Evolutionary conservation across 345 rosid genomes (phyloP), one percentile per base, ranked within the genome.

Genomic region (Turnera subulata): DNA sequence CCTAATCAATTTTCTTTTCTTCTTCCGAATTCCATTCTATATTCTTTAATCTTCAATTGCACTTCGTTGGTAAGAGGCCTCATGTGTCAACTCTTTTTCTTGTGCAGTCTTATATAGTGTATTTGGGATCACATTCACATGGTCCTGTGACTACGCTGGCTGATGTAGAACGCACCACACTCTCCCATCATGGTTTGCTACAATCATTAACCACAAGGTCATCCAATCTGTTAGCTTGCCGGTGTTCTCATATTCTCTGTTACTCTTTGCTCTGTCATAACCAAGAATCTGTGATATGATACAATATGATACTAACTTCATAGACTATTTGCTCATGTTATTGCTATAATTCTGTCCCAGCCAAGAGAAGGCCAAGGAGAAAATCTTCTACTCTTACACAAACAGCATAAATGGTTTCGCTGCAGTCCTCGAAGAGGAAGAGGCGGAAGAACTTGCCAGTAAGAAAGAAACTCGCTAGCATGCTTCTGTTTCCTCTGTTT

Each of bases 371-470:
- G 62, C 67, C 0, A 33, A 29, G 37, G 58, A 56, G 16, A 51
- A 50, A 49, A 68, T 68, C 7, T 48, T 68, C 1, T 68, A 68
- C 63, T 55, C 73, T 0, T 68, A 62, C 56, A 60, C 73, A 8
- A 49, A 50, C 45, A 16, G 6, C 50, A 68, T 68, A 42, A 68
- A 68, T 62, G 73, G 73, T 19, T 68, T 68, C 8, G 63, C 73
- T 1, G 67, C 73, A 0, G 18, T 68, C 15, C 73, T 68, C 4
- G 73, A 62, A 55, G 73, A 68, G 14, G 67, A 62, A 6, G 59
- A 55, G 16, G 73, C 63, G 22, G 32, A 23, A n/a, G 21, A 50
- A 15, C 61, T 68, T 44, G 26, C 53, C 24, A 38, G 73, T 68
- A 50, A 17, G 56, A 24, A 15, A 3, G n/a, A 9, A 14, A 26